These are phyloP conservation scores for Leishmania tropica DNA, from an alignment of 208 protist species.

Conservation along the genomic window DNA sequence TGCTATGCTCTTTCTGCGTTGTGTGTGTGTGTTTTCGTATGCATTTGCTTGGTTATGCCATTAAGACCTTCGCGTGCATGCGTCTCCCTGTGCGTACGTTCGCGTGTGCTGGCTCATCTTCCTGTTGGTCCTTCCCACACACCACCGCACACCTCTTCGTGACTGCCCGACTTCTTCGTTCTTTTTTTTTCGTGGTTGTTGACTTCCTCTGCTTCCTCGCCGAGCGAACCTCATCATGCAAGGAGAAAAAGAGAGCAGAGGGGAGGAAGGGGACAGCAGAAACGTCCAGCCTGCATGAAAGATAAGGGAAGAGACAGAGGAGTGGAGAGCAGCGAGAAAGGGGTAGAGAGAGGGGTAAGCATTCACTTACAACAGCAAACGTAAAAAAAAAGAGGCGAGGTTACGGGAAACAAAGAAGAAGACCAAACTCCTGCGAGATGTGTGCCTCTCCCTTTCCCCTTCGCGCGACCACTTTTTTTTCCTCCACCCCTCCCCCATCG, in stretches of 20 bases:
- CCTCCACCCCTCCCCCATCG: neutral
- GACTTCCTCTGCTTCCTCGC: neutral
- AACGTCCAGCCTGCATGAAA: neutral
- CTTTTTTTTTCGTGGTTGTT: neutral
- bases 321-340: neutral
- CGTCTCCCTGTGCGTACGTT: neutral
- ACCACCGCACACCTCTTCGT: neutral
- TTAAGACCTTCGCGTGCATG: neutral
- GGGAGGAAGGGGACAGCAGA: too few relatives aligned
- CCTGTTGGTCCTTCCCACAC: neutral
- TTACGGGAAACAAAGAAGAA: neutral
- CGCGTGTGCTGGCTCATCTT: neutral
- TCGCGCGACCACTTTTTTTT: neutral
- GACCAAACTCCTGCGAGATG: neutral
- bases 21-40: neutral
- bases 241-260: neutral
- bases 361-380: neutral
- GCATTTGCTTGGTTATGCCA: neutral
- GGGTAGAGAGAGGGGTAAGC: too few relatives aligned
- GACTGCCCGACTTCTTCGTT: neutral
- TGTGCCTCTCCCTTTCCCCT: neutral
- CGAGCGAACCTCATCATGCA: neutral
- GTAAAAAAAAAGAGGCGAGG: neutral
- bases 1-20: neutral
- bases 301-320: neutral